A percentile compares a stretch with the other conserved stretches of the same genome.
Conservation (phyloP, 495 filamentous ascomycete species). For the Astrothelium subdiscretum region DNA sequence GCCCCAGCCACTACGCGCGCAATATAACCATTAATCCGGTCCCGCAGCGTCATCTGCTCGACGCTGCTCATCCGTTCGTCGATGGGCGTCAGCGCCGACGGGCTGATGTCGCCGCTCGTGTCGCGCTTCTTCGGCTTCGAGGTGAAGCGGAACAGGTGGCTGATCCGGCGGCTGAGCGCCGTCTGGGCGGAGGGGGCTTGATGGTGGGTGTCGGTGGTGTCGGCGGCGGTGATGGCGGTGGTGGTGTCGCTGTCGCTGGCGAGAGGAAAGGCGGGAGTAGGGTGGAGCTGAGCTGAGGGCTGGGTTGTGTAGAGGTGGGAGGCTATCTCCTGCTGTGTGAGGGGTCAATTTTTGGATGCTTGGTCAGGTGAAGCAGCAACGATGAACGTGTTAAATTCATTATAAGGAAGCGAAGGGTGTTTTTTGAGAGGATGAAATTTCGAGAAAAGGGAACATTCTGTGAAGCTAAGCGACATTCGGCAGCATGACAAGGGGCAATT, state of each 20-base stretch:
- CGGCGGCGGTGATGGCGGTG: background rate
- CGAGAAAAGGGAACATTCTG: too few relatives aligned
- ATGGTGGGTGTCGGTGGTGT: background rate
- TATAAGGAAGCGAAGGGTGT: too few relatives aligned
- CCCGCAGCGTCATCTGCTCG: background rate
- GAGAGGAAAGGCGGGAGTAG: background rate
- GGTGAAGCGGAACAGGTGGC: background rate
- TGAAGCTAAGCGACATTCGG: background rate
- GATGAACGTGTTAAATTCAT: too few relatives aligned
- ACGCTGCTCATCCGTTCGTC: background rate
- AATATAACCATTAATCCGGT: background rate
- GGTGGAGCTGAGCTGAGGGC: background rate
- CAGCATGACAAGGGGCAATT: background rate
- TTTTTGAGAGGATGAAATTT: too few relatives aligned
- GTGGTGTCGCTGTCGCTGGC: background rate
- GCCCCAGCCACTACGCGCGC: background rate
- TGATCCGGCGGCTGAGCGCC: background rate
- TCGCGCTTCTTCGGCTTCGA: background rate
- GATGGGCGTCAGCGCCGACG: background rate
- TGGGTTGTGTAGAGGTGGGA: background rate
- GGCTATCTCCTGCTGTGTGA: background rate
- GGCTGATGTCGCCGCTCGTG: background rate
- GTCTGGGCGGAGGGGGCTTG: background rate
- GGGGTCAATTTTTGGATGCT: background rate
- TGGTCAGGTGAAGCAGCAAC: background rate